A percentile compares a stretch with the other conserved stretches of the same genome.
phyloP scores from a whole-genome alignment of 768 basidiomycete genomes.

The Leccinum ochraceum region DNA sequence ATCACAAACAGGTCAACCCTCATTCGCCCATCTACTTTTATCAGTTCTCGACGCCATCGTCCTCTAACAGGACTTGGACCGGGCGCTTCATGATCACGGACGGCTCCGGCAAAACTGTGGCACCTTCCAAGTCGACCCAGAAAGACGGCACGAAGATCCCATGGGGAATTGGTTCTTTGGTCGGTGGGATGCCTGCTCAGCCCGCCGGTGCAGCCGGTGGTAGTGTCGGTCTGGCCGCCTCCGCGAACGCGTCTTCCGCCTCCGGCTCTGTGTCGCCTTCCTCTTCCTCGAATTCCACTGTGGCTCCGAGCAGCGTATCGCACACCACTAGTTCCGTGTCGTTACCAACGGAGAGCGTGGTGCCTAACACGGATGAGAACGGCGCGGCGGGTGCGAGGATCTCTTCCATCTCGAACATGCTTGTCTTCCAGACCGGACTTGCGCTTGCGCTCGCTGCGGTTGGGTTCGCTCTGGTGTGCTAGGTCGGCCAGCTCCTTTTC shows the following conservation, averaged over 20 bases:
- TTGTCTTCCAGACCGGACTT: conserved; percentile 19
- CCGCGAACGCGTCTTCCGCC: not conserved
- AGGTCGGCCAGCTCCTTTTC: not conserved
- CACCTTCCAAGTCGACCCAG: conserved; percentile 55
- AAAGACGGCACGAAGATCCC: conserved; percentile 51
- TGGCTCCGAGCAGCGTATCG: not conserved
- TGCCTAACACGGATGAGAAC: conserved; percentile 2
- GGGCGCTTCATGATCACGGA: conserved; percentile 75
- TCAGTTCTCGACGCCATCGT: conserved; percentile 57
- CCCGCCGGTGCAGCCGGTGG: not conserved
- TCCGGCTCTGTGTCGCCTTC: conserved; percentile 1
- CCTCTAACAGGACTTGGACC: conserved; percentile 57
- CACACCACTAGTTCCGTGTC: not conserved
- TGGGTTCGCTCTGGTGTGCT: conserved; percentile 20
- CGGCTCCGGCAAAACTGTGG: conserved; percentile 42
- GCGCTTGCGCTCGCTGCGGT: conserved; percentile 22
- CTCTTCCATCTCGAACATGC: conserved; percentile 3
- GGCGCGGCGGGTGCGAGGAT: conserved; percentile 3
- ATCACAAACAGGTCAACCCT: conserved; percentile 51
- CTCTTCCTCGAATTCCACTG: not conserved
- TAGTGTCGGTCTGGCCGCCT: conserved; percentile 18
- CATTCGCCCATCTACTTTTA: conserved; percentile 79
- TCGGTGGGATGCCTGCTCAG: conserved; percentile 42
- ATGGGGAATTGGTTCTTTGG: conserved; percentile 67
- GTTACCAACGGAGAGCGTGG: conserved; percentile 1